Percentiles rank a stretch among this genome's conserved stretches.
phyloP scores from a whole-genome alignment of 2,329 filamentous ascomycete species.

The Arachnomyces sp. region DNA sequence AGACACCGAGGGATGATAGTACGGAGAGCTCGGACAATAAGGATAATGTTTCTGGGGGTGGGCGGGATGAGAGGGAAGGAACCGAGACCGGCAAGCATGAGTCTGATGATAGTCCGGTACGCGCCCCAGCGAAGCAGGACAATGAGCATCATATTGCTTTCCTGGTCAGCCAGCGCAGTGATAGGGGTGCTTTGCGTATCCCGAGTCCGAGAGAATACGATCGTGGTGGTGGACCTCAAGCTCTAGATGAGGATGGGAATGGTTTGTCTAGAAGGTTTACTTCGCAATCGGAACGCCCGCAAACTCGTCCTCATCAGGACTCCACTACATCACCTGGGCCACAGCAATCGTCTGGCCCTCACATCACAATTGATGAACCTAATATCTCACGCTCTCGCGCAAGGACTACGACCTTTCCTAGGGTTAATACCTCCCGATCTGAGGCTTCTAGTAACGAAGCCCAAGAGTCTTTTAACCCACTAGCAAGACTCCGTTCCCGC shows the following conservation, averaged over 20 bases:
- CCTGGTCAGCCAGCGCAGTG: slow-evolving; percentile 70
- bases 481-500: slow-evolving; percentile 8
- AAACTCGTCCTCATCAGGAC: slow-evolving; percentile 14
- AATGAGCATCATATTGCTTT: slow-evolving; percentile 82
- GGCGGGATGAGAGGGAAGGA: slow-evolving; percentile 11
- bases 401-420: slow-evolving; percentile 30
- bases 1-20: not conserved
- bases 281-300: slow-evolving; percentile 16
- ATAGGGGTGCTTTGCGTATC: slow-evolving; percentile 71
- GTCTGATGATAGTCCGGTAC: slow-evolving; percentile 44
- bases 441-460: not conserved
- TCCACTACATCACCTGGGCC: slow-evolving; percentile 21
- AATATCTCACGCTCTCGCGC: slow-evolving; percentile 28
- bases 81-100: slow-evolving; percentile 13
- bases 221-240: slow-evolving; percentile 62
- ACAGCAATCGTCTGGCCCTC: slow-evolving; percentile 19
- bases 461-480: not conserved
- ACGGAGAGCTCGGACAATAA: not conserved
- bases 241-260: slow-evolving; percentile 41
- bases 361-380: slow-evolving; percentile 43
- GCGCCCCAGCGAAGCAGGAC: slow-evolving; percentile 45
- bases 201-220: slow-evolving; percentile 89
- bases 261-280: slow-evolving; percentile 19
- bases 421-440: slow-evolving; percentile 17
- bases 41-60: slow-evolving; percentile 5